A percentile compares a stretch with the other conserved stretches of the same genome.
Evolutionary conservation across 176 grass and related monocot genomes (phyloP).

Genomic region (Rhynchospora tenuis): DNA sequence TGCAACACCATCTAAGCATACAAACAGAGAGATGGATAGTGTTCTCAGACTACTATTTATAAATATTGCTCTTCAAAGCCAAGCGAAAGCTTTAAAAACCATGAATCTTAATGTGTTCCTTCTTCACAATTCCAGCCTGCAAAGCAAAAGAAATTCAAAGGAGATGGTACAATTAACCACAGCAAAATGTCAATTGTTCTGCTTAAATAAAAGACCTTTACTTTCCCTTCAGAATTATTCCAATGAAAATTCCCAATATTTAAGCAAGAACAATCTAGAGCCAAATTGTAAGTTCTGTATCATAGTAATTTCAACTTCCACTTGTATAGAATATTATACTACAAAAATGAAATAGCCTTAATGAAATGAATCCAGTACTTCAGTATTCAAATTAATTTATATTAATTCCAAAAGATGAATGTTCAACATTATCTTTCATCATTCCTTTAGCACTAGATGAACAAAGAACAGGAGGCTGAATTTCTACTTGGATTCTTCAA

Average conservation of each 20-base stretch:
- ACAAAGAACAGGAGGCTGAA: not conserved
- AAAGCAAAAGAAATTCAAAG: not conserved
- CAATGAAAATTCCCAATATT: not conserved
- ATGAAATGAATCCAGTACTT: not conserved
- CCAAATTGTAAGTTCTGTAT: not conserved
- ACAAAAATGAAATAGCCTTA: not conserved
- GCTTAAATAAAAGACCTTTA: not conserved
- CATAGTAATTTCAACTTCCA: not conserved
- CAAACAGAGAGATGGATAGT: not conserved
- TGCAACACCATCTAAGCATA: slow-evolving; percentile 2
- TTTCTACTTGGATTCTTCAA: not conserved
- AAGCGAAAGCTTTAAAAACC: slow-evolving; percentile 22
- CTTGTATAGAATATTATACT: not conserved
- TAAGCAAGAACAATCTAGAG: not conserved
- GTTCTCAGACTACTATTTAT: slow-evolving; percentile 19
- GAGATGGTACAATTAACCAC: not conserved
- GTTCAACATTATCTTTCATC: not conserved
- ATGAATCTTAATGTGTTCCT: slow-evolving; percentile 55
- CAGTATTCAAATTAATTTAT: not conserved
- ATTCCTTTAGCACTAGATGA: not conserved
- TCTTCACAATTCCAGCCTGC: slow-evolving; percentile 38
- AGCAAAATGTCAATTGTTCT: not conserved
- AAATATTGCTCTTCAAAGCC: not conserved
- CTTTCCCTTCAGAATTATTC: not conserved
- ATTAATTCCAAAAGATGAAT: not conserved